Base-by-base conservation (phyloP, 805 yeast species). In the Candida qinlingensis region DNA sequence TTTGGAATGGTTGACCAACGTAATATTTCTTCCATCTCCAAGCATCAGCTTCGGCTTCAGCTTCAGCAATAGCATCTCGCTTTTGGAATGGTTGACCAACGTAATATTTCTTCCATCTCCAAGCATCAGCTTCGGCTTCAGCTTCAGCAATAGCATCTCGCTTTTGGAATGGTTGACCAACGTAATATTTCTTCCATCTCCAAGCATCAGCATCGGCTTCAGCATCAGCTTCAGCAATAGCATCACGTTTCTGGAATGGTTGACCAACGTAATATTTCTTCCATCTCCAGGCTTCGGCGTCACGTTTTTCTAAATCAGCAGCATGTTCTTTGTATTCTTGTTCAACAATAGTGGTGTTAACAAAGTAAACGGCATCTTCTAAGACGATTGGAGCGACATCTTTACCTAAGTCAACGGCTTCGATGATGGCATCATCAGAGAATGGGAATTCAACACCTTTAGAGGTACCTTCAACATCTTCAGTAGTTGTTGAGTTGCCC, bases 371-470 rank as follows among this genome's bases (percentile, higher is more conserved):
- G 25, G 46, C n/a, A 11, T 43, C 41, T 7, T 43, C 26, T 39
- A 52, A 44, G 33, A 59, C 51, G 29, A 60, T 54, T 48, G 63
- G 62, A 13, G 51, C 56, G 38, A 60, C 49, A 37, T 48, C 52
- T 12, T 41, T 41, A 39, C 48, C 50, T 26, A 55, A 37, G 52
- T 37, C 50, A 41, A 53, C 51, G 25, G 59, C 62, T 46, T 58
- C 63, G 31, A 59, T 54, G 51, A 59, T 54, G 26, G 62, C 62
- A 48, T 47, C 57, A 11, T 55, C 57, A 34, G 62, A 54, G 50
- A 59, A 59, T 46, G 63, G 63, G 52, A 59, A 58, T 41, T 56
- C 61, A 30, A 52, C 57, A 44, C 54, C 58, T 11, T 44, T 28
- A 10, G 57, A 46, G 28, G 55, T 46, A 39, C 50, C 52, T 44